Base-by-base conservation (phyloP, 495 filamentous ascomycete species). In the Tetracladium setigerum region DNA sequence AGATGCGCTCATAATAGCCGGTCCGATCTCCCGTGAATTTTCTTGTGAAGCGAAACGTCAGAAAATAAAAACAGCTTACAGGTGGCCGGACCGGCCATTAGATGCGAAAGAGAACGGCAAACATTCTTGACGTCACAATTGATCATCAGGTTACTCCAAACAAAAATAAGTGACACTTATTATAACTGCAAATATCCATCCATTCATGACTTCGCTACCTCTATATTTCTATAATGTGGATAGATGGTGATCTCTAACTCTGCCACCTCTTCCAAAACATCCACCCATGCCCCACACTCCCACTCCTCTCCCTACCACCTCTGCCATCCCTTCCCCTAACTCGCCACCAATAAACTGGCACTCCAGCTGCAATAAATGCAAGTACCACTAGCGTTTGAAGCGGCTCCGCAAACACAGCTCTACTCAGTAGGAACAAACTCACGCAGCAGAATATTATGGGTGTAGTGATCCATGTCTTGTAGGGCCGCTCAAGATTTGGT, bases 401-500 rank as follows among this genome's bases (percentile, higher is more conserved):
- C n/a, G 92, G 92, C 60, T 90, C 80, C 8, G 89, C 79, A 59
- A 97, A 90, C 16, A 97, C 74, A 0, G 89, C 88, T 41, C 92
- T 75, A 52, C 80, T 88, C 19, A 98, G 72, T 54, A 98, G 63
- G 62, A 98, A 98, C 51, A 98, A 61, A 60, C 87, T 95, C 12
- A 98, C 92, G 57, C 92, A 98, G 76, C 92, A 98, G 62, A 98
- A 98, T 41, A 95, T 87, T 38, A 98, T 92, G 2, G 92, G 92
- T 31, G 91, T 97, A 1, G 83, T 84, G 49, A 98, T 94, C 94
- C 94, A 98, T 13, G 89, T 92, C 61, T 76, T 79, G 65, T 97
- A 98, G 2, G 92, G 89, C 17, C 92, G 67, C 62, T 96, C 89
- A 17, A 97, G 72, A 47, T 79, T 67, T 7, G 94, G 94, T 62